phyloP scores from a whole-genome alignment of 176 grass and related monocot species.

The Pontederia paniculata region DNA sequence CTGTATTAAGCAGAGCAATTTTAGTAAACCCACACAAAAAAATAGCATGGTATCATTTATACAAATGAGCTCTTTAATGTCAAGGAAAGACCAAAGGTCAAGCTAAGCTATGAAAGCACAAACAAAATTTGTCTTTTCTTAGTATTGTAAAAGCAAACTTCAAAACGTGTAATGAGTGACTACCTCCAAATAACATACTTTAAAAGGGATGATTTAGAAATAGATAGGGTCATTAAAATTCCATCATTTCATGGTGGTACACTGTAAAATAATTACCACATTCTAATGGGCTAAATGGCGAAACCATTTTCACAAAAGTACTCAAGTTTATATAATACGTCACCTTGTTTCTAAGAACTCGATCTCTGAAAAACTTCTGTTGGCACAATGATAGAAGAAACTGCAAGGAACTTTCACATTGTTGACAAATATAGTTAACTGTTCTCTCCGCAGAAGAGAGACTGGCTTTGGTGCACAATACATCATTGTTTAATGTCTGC shows the following conservation, averaged over 20 bases:
- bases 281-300: neutral
- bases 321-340: conserved; percentile 15
- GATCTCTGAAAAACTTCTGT: conserved; percentile 76
- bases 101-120: neutral
- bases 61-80: too few relatives aligned
- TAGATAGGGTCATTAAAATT: too few relatives aligned
- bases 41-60: too few relatives aligned
- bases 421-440: conserved; percentile 68
- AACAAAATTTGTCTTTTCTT: too few relatives aligned
- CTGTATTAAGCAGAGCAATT: conserved; percentile 19
- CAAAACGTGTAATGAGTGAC: too few relatives aligned
- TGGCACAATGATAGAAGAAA: conserved; percentile 89
- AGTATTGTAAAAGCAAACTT: too few relatives aligned
- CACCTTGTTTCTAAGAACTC: conserved; percentile 83
- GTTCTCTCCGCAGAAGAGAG: conserved; percentile 33
- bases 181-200: too few relatives aligned
- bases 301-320: conserved; percentile 5
- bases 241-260: too few relatives aligned
- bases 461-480: conserved; percentile 15
- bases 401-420: conserved; percentile 79
- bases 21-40: too few relatives aligned
- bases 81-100: neutral
- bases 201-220: too few relatives aligned
- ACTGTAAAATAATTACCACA: neutral
- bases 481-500: conserved; percentile 29